A percentile compares a stretch with the other conserved stretches of the same genome.
Evolutionary conservation across 2,329 filamentous ascomycete species (phyloP).

Genomic region (Diplodia corticola): DNA sequence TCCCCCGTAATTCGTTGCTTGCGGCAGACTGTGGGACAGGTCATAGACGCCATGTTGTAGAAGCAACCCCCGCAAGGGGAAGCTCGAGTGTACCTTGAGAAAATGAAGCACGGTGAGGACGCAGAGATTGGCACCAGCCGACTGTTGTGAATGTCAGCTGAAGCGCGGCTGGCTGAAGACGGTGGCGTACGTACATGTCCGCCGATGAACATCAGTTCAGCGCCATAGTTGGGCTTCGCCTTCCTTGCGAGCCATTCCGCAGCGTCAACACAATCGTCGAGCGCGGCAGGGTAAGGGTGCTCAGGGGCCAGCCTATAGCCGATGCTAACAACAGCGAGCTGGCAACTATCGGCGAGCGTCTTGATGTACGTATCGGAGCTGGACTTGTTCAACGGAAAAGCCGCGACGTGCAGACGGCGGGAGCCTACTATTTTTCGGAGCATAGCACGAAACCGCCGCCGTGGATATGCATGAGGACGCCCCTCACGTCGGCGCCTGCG

Average conservation of each 20-base stretch:
- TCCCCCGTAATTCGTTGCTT: conserved; percentile 37
- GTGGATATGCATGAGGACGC: conserved; percentile 58
- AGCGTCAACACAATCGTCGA: conserved; percentile 60
- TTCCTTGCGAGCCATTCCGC: conserved; percentile 56
- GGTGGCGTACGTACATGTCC: conserved; percentile 39
- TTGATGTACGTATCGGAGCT: conserved; percentile 53
- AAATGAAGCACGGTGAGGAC: conserved; percentile 52
- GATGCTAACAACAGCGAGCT: conserved; percentile 55
- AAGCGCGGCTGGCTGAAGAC: conserved; percentile 47
- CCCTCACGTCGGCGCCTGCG: conserved; percentile 45
- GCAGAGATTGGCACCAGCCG: conserved; percentile 54
- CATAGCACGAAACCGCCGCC: conserved; percentile 53
- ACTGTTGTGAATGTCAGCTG: conserved; percentile 44
- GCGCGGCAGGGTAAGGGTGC: conserved; percentile 55
- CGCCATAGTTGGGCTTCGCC: conserved; percentile 45
- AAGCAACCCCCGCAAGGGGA: conserved; percentile 52
- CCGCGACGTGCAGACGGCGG: neutral
- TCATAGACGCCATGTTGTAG: conserved; percentile 57
- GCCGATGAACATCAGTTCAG: conserved; percentile 37
- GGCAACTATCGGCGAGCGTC: conserved; percentile 51
- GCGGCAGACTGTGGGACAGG: conserved; percentile 45
- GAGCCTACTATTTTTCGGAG: conserved; percentile 41
- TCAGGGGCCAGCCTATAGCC: conserved; percentile 63
- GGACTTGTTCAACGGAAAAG: neutral
- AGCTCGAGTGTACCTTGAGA: conserved; percentile 39